Base-by-base conservation (phyloP, 257 asterid species). In the Solanum sparsipilum region DNA sequence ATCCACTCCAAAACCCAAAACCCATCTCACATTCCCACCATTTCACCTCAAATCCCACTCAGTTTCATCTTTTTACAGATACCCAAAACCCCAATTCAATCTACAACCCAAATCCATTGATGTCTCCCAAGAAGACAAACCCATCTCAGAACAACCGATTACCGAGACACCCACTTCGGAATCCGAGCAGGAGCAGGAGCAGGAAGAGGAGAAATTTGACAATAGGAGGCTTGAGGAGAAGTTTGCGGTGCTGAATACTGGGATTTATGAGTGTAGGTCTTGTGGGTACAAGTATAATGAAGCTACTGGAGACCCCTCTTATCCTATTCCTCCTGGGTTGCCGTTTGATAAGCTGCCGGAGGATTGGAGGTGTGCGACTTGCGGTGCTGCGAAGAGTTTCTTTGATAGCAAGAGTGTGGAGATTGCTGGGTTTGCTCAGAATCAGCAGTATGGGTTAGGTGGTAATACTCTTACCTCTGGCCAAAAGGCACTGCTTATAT, bases 361-460 rank as follows among this genome's bases (percentile, higher is more conserved):
- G n/a, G 99, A 95, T 71, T 95, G 99, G 99, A 88, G 98, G 87
- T 97, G 99, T 84, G 92, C 98, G 6, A 97, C 98, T 46, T 97
- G 98, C 85, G 99, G 99, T 32, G 99, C 98, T 18, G 92, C 99
- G 13, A 93, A 93, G 95, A 95, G 89, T 72, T 97, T 97, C 92
- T 97, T 97, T 89, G 92, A 89, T 93, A 97, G 94, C 65, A 97
- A 96, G 96, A 94, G 96, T 74, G 91, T 94, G 93, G 98, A 96
- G 91, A 93, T 97, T 79, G 99, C 99, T 20, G 98, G 98, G 4
- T 97, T 97, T 84, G 98, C 97, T 32, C 90, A 96, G 96, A 97
- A 97, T 87, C 99, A 97, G 93, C 98, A 97, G 93, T 97, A 91
- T 89, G 99, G 99, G n/a, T 88, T 97, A 34, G 99, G 99, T 60